Base-by-base conservation (phyloP, 164 flowering plant species). In the Brasenia schreberi region DNA sequence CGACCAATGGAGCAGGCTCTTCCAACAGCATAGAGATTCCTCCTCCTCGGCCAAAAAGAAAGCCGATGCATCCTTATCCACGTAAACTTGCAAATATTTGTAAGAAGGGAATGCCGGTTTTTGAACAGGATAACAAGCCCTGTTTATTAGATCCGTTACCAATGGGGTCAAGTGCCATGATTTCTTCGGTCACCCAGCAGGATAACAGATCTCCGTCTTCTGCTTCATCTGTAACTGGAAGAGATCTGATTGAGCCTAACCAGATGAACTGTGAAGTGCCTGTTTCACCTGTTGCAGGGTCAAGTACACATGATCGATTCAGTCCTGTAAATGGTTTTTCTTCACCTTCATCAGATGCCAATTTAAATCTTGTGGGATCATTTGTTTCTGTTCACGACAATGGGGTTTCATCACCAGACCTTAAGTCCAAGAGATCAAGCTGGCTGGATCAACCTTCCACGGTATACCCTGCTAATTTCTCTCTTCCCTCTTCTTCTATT, bases 1-100 rank as follows among this genome's bases (percentile, higher is more conserved):
- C 39, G 66, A 73, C 61, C 42, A 68, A 69, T 61, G 72, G 60
- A 49, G 78, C 72, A 39, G 71, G 71, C 59, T 71, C 85, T 18
- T 68, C 62, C 19, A 74, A 81, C 52, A 79, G 88, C n/a, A 78
- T 87, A 70, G 95, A 87, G 69, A 88, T 90, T 65, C 97, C 97
- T 42, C 97, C 97, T 61, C 97, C 97, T 65, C 78, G 97, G 16
- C 97, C 97, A 1, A 90, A 90, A 67, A 81, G 89, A 69, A 90
- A 88, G 65, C 95, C 95, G 4, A 62, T 76, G 72, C 97, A 88
- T 72, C 95, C 97, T 61, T 90, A 90, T 71, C 97, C 97, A 9
- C 88, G 97, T 5, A 90, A 90, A 77, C 65, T 74, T 18, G 79
- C 71, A 19, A 64, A 73, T 64, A 63, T 75, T 0, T 27, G 61